Base-by-base conservation (phyloP, 345 rosid species). In the Pistacia vera region DNA sequence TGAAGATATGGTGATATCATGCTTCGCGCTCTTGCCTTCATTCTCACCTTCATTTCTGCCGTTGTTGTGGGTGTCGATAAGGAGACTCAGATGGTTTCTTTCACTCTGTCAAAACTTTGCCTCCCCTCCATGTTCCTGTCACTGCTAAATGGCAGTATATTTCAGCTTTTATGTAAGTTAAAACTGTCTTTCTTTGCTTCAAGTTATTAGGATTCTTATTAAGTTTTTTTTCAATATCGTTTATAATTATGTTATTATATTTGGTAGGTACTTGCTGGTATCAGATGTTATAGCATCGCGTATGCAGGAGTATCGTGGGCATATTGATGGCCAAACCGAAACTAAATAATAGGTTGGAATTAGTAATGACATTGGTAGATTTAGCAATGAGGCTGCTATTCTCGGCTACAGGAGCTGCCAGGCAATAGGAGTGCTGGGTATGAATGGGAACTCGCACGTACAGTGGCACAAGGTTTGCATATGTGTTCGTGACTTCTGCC, bases 101-200 rank as follows among this genome's bases (percentile, higher is more conserved):
- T 84, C 67, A 48, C 59, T 48, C 16, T 86, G 8, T 76, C 28
- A 8, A 71, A 14, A 55, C 64, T 49, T 59, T 82, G 75, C 82
- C 85, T 2, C 41, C 81, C 2, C 12, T 86, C 63, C 75, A 68
- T 12, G 55, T 86, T 65, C 77, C 82, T 4, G 77, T 77, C 25
- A 82, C 86, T 36, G 88, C 88, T 54, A 82, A 84, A 75, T 84
- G 89, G 90, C 86, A 84, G 20, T 84, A 82, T 75, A 58, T 82
- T 81, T 82, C 89, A 30, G 81, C 89, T 41, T 54, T 70, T 1
- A 81, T 82, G 89, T 86, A 72, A 78, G 86, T 63, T 48, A n/a
- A 20, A 11, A n/a, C n/a, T 41, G 3, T n/a, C 41, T 52, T 17
- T 33, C 16, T 25, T 41, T 41, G 5, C 46, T 41, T 41, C 46